phyloP scores from a whole-genome alignment of 1,284 basidiomycete species.

The Schizophyllum amplum region DNA sequence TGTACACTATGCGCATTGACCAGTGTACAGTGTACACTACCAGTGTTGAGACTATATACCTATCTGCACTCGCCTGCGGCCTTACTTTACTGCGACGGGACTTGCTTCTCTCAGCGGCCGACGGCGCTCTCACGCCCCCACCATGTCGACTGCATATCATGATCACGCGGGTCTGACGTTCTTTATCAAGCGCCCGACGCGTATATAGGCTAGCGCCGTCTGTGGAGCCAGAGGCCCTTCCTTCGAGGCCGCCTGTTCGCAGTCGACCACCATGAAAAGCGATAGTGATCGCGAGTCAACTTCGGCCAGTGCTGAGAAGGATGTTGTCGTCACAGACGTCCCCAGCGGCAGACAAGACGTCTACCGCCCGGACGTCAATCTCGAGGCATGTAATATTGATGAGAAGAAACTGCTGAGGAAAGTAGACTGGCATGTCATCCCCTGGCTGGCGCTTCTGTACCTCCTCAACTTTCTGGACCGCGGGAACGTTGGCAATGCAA shows the following conservation, averaged over 20 bases:
- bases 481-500: slow-evolving; percentile 60
- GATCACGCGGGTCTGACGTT: background rate
- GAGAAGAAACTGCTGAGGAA: slow-evolving; percentile 40
- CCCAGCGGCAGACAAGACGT: background rate
- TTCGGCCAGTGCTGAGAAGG: background rate
- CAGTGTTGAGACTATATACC: background rate
- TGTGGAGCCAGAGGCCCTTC: background rate
- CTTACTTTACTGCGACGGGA: background rate
- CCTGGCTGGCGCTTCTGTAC: slow-evolving; percentile 54
- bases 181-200: background rate
- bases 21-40: background rate
- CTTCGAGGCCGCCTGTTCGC: background rate
- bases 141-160: background rate
- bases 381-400: slow-evolving; percentile 33
- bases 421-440: slow-evolving; percentile 44
- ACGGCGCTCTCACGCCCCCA: background rate
- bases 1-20: no score
- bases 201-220: background rate
- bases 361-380: slow-evolving; percentile 19
- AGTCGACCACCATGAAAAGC: background rate
- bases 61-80: background rate
- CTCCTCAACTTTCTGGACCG: slow-evolving; percentile 56
- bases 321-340: background rate
- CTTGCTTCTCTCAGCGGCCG: background rate
- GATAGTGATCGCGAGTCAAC: background rate